These are phyloP conservation scores for Kodamaea sp. DNA, from an alignment of 1,139 yeast genomes.

Conservation along the genomic window DNA sequence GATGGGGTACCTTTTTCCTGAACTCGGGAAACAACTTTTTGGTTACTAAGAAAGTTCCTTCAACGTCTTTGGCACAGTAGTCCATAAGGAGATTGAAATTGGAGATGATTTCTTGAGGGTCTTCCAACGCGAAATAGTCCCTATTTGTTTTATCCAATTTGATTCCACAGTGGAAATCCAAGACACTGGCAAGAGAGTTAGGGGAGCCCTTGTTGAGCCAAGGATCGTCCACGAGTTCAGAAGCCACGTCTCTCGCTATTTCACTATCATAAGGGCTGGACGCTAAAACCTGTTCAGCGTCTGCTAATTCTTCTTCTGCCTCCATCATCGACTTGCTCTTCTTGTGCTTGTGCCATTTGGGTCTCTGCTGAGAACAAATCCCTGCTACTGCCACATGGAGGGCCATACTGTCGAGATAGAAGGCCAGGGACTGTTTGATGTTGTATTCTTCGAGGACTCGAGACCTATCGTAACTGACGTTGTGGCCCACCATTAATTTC, in stretches of 20 bases:
- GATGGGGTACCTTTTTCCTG: conserved; percentile 76
- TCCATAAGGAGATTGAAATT: conserved; percentile 62
- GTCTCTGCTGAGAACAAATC: conserved; percentile 88
- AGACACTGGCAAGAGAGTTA: conserved; percentile 82
- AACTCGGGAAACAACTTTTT: conserved; percentile 71
- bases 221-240: conserved; percentile 55
- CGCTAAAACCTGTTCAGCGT: conserved; percentile 2
- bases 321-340: conserved; percentile 31
- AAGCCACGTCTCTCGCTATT: conserved; percentile 13
- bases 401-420: conserved; percentile 89
- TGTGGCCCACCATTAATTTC: conserved; percentile 81
- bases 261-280: conserved; percentile 3
- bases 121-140: conserved; percentile 59
- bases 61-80: conserved; percentile 88
- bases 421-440: conserved; percentile 64
- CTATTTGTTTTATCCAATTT: conserved; percentile 67
- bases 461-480: conserved; percentile 89
- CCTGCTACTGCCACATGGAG: conserved; percentile 90
- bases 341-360: conserved; percentile 69
- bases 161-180: conserved; percentile 74
- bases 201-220: conserved; percentile 80
- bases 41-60: conserved; percentile 71
- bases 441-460: conserved; percentile 82
- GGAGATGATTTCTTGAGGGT: conserved; percentile 55
- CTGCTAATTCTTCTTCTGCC: conserved; percentile 7